Evolutionary conservation across 2,329 filamentous ascomycete species (phyloP).

Genomic region (Rhexocercosporidium sp.): DNA sequence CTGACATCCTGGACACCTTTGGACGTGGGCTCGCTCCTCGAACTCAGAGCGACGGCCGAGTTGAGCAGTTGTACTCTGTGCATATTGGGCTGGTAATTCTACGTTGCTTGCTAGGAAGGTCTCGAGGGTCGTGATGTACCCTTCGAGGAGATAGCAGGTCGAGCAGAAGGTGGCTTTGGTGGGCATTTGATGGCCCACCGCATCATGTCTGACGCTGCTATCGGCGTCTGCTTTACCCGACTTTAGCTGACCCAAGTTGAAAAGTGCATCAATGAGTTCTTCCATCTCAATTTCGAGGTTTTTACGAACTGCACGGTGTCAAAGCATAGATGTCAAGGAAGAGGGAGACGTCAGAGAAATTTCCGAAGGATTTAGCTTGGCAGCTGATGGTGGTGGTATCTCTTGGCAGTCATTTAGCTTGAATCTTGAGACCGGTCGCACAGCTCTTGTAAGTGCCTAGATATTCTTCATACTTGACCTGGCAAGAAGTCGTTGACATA

Average conservation of each 20-base stretch:
- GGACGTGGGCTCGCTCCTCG: neutral
- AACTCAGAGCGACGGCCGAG: conserved; percentile 1
- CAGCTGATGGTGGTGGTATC: neutral
- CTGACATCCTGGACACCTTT: neutral
- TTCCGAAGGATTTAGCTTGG: neutral
- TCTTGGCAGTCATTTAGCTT: neutral
- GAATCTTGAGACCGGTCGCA: neutral
- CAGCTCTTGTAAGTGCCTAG: neutral
- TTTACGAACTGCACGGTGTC: neutral
- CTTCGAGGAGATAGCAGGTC: neutral
- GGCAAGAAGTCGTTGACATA: neutral
- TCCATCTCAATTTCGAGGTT: neutral
- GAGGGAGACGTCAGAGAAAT: too few relatives aligned
- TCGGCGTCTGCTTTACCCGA: neutral
- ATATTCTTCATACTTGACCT: neutral
- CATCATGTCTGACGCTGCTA: neutral
- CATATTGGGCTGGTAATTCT: neutral
- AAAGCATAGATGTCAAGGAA: neutral
- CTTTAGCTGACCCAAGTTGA: too few relatives aligned
- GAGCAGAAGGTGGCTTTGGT: neutral
- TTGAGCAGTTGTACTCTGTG: neutral
- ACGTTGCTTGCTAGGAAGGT: neutral
- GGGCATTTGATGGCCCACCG: too few relatives aligned
- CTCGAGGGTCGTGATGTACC: conserved; percentile 2
- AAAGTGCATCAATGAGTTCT: too few relatives aligned